Base-by-base conservation (phyloP, 306 rosid species). In the Vigna mungo region DNA sequence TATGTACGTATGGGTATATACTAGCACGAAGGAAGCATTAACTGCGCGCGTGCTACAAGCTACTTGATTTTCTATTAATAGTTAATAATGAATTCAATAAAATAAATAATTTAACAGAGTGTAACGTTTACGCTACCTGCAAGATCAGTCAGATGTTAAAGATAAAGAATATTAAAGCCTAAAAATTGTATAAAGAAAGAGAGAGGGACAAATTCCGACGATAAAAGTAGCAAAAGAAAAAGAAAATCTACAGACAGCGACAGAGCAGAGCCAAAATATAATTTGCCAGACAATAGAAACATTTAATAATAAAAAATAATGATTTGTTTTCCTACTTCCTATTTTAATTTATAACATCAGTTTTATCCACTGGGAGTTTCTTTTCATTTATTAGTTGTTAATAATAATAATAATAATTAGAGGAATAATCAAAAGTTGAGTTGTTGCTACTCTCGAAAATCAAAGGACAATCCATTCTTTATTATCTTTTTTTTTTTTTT, bases 401-500 rank as follows among this genome's bases (percentile, higher is more conserved):
- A 15, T 52, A 54, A 60, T 60, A 13, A 10, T 4, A 25, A 13
- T 61, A 30, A 72, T 39, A 55, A 9, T 20, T 43, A 7, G 11
- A 21, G 44, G 55, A 71, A 71, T 85, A 86, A 83, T 73, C 59
- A 69, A 83, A 78, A 78, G 71, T 63, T 77, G 81, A n/a, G 58
- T 69, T 65, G 77, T 81, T 86, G 81, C 73, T 56, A 54, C 78
- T 75, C 87, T 83, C 88, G 88, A 87, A 86, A 86, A 83, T 82
- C 77, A 77, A 81, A 83, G 46, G 71, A 77, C 83, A 80, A 86
- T 69, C 76, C 63, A 77, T 30, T 74, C 75, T 61, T 34, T 67
- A 54, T 56, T 60, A 75, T 74, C 41, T 61, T 8, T 12, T 60
- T 34, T 36, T 34, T 37, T 78, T 47, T 3, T 49, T 36, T 34